Evolutionary conservation across 2,329 filamentous ascomycete species (phyloP), one percentile per base, ranked within the genome.

Genomic region (Coniochaeta sp.): DNA sequence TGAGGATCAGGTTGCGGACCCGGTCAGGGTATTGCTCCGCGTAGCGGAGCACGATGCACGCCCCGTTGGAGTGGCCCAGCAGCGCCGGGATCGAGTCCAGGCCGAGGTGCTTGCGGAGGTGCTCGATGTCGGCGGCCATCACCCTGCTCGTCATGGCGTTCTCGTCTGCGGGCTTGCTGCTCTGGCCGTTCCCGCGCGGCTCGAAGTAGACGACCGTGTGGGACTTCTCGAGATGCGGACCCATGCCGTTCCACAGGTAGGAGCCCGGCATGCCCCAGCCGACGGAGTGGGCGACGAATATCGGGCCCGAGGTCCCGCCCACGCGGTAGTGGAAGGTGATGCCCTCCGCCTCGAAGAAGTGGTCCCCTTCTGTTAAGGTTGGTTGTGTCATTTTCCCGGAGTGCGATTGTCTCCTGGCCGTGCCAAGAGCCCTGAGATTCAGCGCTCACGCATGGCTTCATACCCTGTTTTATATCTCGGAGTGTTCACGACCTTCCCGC

Each of bases 241-340:
- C 58, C 24, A 59, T 6, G 7, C 58, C 58, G 38, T 47, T 59
- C 26, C 38, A 33, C 24, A 59, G 58, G 31, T 59, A 59, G 40
- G 24, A 44, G 16, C 36, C 58, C 14, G 58, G 58, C 58, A 59
- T 59, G 28, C 58, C 58, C 58, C 58, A 59, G 58, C 58, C 58
- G 28, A 59, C 58, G 28, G 58, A 59, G 22, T 59, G 58, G 40
- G 40, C 58, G 31, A 59, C 19, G 17, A 59, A 9, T 36, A 59
- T 8, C 4, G 58, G 58, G 26, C 58, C 58, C 5, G 40, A 44
- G 31, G 17, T 33, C 1, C 58, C 58, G 26, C 40, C 22, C 17
- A 59, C 40, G 38, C 38, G 40, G 43, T 59, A 59, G 58, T 59
- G 58, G 40, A 59, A 59, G 17, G 24, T 44, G 7, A 59, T 44